Percentiles rank a stretch among this genome's conserved stretches.
phyloP scores from a whole-genome alignment of 305 asterid species.

The Caryopteris hybrid region DNA sequence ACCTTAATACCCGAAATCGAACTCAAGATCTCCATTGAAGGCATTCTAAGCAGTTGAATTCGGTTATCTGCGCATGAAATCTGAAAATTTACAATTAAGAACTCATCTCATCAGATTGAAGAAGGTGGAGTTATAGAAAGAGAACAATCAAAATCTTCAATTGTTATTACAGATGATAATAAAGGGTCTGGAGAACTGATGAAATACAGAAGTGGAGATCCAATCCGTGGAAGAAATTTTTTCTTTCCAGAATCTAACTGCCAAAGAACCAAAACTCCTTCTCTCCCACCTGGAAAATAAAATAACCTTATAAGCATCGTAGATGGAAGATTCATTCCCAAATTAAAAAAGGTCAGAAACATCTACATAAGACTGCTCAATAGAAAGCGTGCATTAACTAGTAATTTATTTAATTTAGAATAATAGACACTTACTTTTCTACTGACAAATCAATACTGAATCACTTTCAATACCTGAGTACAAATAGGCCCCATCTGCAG shows the following conservation, averaged over 20 bases:
- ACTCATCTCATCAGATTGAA: slow-evolving; percentile 19
- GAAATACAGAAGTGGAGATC: slow-evolving; percentile 71
- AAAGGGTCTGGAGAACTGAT: slow-evolving; percentile 80
- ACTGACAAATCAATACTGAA: not conserved
- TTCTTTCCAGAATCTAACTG: slow-evolving; percentile 91
- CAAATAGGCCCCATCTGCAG: slow-evolving; percentile 88
- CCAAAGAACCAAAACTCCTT: slow-evolving; percentile 97
- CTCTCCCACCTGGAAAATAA: slow-evolving; percentile 69
- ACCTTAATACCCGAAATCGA: slow-evolving; percentile 95
- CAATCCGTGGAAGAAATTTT: slow-evolving; percentile 81
- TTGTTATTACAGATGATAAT: slow-evolving; percentile 61
- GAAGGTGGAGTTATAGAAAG: slow-evolving; percentile 5
- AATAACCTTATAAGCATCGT: not conserved
- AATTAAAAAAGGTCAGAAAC: not conserved
- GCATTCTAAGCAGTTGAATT: slow-evolving; percentile 73
- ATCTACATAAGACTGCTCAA: not conserved
- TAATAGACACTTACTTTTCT: slow-evolving; percentile 8
- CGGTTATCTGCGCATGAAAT: slow-evolving; percentile 90
- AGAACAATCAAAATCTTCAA: not conserved
- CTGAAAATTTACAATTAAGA: slow-evolving; percentile 49
- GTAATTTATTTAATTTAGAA: not conserved
- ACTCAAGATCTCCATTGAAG: slow-evolving; percentile 67
- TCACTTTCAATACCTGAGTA: slow-evolving; percentile 64
- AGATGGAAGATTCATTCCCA: not conserved
- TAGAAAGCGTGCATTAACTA: slow-evolving; percentile 2